Conservation (phyloP, 2,329 filamentous ascomycete genomes). For the Trichocomaceae sp. region DNA sequence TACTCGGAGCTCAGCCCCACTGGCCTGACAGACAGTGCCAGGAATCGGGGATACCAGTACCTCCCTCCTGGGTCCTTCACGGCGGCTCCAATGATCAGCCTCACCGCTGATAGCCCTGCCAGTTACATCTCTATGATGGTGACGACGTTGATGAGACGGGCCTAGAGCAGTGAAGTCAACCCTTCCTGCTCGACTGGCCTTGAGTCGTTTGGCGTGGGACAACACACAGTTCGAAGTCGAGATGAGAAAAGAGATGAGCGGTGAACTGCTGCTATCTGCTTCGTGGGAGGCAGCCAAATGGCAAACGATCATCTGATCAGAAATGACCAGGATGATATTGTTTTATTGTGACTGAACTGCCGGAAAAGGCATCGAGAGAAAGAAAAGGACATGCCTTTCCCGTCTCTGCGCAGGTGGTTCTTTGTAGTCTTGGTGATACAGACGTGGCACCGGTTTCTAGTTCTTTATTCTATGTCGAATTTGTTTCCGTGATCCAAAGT, state of each 20-base stretch:
- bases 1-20: too few relatives aligned
- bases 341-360: background rate
- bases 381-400: background rate
- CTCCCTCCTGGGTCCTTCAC: background rate
- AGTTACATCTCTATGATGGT: background rate
- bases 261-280: background rate
- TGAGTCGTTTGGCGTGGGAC: background rate
- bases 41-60: too few relatives aligned
- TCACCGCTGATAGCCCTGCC: background rate
- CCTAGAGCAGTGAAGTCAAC: too few relatives aligned
- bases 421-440: background rate
- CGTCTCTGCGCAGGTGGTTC: background rate
- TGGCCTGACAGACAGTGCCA: too few relatives aligned
- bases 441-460: background rate
- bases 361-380: background rate
- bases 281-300: too few relatives aligned
- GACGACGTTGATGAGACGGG: too few relatives aligned
- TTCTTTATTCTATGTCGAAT: conserved; percentile 3
- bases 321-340: background rate
- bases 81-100: background rate
- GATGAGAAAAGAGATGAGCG: background rate
- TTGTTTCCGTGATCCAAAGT: conserved; percentile 19
- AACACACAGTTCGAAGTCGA: background rate
- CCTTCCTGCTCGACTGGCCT: background rate
- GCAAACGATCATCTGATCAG: background rate